These are phyloP conservation scores for Castanopsis chinensis DNA, from an alignment of 306 rosid species.

Conservation along the genomic window DNA sequence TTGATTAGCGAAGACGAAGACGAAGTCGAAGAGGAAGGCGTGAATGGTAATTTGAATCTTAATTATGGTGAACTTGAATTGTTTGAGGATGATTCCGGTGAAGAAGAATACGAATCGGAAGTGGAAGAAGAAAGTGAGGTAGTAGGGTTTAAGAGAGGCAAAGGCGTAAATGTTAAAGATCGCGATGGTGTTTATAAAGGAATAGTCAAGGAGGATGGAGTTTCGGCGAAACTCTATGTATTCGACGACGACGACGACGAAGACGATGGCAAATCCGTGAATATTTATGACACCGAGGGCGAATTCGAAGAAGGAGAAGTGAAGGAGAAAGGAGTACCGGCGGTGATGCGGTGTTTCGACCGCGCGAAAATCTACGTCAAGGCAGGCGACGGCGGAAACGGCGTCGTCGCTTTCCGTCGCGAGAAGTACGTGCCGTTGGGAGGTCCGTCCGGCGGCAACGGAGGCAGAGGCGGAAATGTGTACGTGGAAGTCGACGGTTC, in stretches of 20 bases:
- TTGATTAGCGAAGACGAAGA: slow-evolving; percentile 23
- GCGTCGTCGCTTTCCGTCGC: slow-evolving; percentile 88
- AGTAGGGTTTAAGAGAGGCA: slow-evolving; percentile 15
- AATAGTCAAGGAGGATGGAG: slow-evolving; percentile 9
- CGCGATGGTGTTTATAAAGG: not conserved
- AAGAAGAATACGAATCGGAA: slow-evolving; percentile 29
- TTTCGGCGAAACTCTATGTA: slow-evolving; percentile 1
- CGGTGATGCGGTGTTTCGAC: slow-evolving; percentile 94
- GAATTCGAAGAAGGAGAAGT: slow-evolving; percentile 25
- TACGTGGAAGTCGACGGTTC: slow-evolving; percentile 76
- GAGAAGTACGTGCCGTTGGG: slow-evolving; percentile 91
- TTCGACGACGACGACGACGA: not conserved
- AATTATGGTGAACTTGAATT: slow-evolving; percentile 31
- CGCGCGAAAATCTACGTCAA: slow-evolving; percentile 70
- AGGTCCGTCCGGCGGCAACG: slow-evolving; percentile 92
- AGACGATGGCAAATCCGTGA: slow-evolving; percentile 6
- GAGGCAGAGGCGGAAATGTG: slow-evolving; percentile 90
- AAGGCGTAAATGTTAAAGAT: not conserved
- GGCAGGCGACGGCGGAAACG: slow-evolving; percentile 87
- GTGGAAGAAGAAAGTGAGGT: not conserved
- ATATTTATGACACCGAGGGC: slow-evolving; percentile 9
- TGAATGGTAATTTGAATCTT: slow-evolving; percentile 11
- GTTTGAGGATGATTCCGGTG: slow-evolving; percentile 31
- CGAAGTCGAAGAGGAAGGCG: slow-evolving; percentile 8
- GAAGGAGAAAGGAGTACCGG: slow-evolving; percentile 90